Evolutionary conservation across 2,329 filamentous ascomycete genomes (phyloP).

Genomic region (Rutstroemia sydowiana): DNA sequence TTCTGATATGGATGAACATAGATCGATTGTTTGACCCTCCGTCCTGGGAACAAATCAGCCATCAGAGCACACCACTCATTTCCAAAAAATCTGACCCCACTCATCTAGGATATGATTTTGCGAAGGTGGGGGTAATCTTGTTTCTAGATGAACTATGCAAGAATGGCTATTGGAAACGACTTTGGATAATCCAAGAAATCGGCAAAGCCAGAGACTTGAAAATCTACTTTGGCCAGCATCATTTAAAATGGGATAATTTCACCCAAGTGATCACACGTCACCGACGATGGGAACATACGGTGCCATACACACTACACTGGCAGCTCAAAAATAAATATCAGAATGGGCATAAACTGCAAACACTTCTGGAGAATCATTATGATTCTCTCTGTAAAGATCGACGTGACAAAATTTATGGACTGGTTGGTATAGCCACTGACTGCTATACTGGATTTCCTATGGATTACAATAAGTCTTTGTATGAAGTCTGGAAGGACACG

Average conservation of each 20-base stretch:
- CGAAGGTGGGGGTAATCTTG: neutral
- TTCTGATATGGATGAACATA: slow-evolving; percentile 10
- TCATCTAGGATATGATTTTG: neutral
- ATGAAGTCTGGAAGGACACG: slow-evolving; percentile 27
- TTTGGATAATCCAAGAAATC: slow-evolving; percentile 29
- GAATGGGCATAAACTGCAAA: slow-evolving; percentile 14
- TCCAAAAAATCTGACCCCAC: neutral
- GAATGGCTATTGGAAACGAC: slow-evolving; percentile 18
- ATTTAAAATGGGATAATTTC: slow-evolving; percentile 8
- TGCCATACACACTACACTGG: slow-evolving; percentile 18
- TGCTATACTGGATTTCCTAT: slow-evolving; percentile 21
- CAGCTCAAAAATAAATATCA: slow-evolving; percentile 14
- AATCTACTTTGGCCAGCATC: slow-evolving; percentile 21
- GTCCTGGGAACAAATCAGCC: neutral
- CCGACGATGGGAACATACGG: neutral
- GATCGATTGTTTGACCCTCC: neutral
- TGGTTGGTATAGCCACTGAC: slow-evolving; percentile 27
- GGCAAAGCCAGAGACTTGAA: slow-evolving; percentile 18
- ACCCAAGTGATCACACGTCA: neutral
- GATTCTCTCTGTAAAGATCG: slow-evolving; percentile 25
- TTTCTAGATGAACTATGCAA: slow-evolving; percentile 10
- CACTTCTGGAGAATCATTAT: slow-evolving; percentile 22
- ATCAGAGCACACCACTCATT: neutral
- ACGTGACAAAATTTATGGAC: slow-evolving; percentile 29
- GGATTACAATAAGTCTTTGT: slow-evolving; percentile 25